Evolutionary conservation across 73 alveolate species (phyloP).

Genomic region (Uronychia setigera): DNA sequence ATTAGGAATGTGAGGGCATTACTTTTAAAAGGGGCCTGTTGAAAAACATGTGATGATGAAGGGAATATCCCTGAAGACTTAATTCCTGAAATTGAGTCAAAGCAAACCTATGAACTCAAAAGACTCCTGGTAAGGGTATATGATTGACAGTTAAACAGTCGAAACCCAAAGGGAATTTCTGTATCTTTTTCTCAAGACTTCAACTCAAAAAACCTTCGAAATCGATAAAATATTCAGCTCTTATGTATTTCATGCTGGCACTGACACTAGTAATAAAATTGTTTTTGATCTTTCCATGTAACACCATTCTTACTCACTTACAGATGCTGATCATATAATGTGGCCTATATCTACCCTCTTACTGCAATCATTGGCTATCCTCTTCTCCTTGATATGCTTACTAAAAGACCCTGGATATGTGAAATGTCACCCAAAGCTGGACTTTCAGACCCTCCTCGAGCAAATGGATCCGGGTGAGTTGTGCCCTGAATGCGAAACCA

Average conservation of each 20-base stretch:
- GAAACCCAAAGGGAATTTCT: neutral
- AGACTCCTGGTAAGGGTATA: neutral
- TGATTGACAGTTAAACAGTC: neutral
- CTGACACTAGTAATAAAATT: no score
- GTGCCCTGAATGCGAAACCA: slow-evolving; percentile 65
- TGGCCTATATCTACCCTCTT: no score
- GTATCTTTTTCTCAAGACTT: neutral
- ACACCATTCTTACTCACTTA: neutral
- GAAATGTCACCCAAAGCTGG: slow-evolving; percentile 4
- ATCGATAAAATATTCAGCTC: neutral
- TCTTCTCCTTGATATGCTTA: neutral
- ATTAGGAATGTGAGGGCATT: slow-evolving; percentile 45
- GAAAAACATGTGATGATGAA: slow-evolving; percentile 7
- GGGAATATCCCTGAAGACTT: slow-evolving; percentile 24
- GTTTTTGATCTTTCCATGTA: neutral
- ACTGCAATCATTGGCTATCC: no score
- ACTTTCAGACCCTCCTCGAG: slow-evolving; percentile 20
- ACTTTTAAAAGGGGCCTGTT: slow-evolving; percentile 49
- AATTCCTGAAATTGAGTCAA: neutral
- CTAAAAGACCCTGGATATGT: slow-evolving; percentile 61
- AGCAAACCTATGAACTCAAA: neutral
- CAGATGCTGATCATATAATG: no score
- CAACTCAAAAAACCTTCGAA: neutral
- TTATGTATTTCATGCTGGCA: neutral
- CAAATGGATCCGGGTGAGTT: slow-evolving; percentile 10